Percentiles rank a stretch among this genome's conserved stretches.
Conservation (phyloP, 2,329 filamentous ascomycete genomes). For the Colletotrichum sp. region DNA sequence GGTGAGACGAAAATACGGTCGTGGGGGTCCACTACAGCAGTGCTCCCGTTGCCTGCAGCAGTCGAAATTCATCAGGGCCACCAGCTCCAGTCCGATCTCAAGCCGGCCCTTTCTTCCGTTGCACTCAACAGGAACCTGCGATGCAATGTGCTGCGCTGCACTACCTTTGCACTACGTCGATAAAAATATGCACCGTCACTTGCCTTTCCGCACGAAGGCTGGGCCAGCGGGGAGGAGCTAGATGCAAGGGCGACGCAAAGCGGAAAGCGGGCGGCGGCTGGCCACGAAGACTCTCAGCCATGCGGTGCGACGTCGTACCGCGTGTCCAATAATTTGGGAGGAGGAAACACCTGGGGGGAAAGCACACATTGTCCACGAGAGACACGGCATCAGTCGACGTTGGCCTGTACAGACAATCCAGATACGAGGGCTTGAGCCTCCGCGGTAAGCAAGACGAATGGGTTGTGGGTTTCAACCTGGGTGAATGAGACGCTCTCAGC, state of each 20-base stretch:
- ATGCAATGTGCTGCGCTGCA: background rate
- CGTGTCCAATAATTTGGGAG: background rate
- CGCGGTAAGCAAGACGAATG: background rate
- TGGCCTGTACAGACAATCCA: background rate
- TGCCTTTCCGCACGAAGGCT: background rate
- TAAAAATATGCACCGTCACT: background rate
- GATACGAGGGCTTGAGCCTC: background rate
- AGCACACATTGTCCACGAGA: background rate
- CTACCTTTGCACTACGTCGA: background rate
- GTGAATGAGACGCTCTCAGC: background rate
- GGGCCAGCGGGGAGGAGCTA: background rate
- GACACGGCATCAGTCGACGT: background rate
- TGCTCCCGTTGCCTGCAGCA: background rate
- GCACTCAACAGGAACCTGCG: background rate
- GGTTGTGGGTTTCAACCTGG: background rate
- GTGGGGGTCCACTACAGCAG: background rate
- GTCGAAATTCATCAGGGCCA: conserved; percentile 3
- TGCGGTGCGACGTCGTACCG: conserved; percentile 10
- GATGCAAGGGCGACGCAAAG: conserved; percentile 2
- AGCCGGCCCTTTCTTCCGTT: background rate
- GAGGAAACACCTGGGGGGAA: background rate
- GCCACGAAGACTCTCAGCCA: background rate
- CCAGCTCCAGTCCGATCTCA: background rate
- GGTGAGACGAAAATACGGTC: background rate
- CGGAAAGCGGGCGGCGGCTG: conserved; percentile 7